Base-by-base conservation (phyloP, 108 stramenopile genomes). In the Pseudonitzschia multistriata region DNA sequence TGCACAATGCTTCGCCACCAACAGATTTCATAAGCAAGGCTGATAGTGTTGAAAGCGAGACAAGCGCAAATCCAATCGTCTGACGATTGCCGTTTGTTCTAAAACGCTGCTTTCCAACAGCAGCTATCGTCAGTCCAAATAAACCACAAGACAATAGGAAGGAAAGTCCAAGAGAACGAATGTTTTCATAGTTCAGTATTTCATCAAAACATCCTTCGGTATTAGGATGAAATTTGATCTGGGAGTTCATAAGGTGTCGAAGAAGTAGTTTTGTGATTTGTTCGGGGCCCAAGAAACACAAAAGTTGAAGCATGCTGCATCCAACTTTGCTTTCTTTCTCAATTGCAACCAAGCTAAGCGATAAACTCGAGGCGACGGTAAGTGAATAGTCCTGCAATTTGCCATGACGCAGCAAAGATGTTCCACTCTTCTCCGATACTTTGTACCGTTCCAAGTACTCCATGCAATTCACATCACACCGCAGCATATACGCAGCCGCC, bases 401-500 rank as follows among this genome's bases (percentile, higher is more conserved):
- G 5, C 79, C 82, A 39, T 77, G 55, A 27, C 75, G 70, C 25
- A 82, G 50, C 39, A 82, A 36, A 1, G 78, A 73, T 48, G 68
- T 55, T 24, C 80, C 85, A 53, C 37, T 73, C 34, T 64, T 69
- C 55, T 81, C 85, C 19, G 81, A 86, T 25, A 42, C 42, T 19
- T 52, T 36, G 50, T 81, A 88, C 15, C 87, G 84, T n/a, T 78
- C 75, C 45, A 85, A 45, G 71, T 88, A 88, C 54, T 88, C 87
- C 17, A 60, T 49, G 37, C 84, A 83, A 39, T 48, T 31, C 7
- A 88, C 87, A 49, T 88, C 87, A 53, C 87, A 88, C 65, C 76
- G 80, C 60, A 71, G 56, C 87, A 88, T 88, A 52, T 88, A 88
- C 2, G 83, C 84, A 0, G 83, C 87, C 25, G 87, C 87, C 78